Evolutionary conservation across 1,284 basidiomycete genomes (phyloP), one percentile per base, ranked within the genome.

Genomic region (Rhodotorula sp.): DNA sequence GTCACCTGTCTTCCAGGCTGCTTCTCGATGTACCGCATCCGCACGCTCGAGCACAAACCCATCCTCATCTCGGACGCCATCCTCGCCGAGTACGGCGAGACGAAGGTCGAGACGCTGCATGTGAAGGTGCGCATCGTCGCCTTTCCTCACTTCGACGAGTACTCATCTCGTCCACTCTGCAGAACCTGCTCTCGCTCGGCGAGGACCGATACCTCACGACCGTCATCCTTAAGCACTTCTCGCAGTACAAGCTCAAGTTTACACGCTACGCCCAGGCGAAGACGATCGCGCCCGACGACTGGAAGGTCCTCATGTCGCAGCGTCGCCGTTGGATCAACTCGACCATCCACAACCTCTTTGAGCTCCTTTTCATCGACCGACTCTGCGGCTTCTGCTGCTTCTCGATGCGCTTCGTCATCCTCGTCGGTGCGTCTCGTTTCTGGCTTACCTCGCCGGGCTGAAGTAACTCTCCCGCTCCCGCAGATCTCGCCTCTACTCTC

Each of bases 311-410:
- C 73, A 83, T 99, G n/a, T 96, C 93, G 16, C 95, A 99, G 80
- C 88, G 94, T 83, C 90, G 94, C 83, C 89, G 94, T 77, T 99
- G 96, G 96, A 99, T 99, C 83, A 99, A 99, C 83, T 98, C 94
- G 50, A 99, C 95, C 0, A 88, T 99, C 44, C 95, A 99, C 83
- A 99, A 99, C 80, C 83, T 99, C 70, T 91, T 88, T 60, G 95
- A 98, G 80, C 85, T 99, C 50, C 84, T 97, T 71, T 92, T 92
- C 83, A 83, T 97, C 77, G 91, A 94, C 56, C 89, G 94, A 73
- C 88, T 98, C 71, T 77, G 74, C 55, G 75, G 75, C 30, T 77
- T 79, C 73, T 79, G 77, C 68, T 90, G 91, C 83, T 96, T 99
- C 86, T 97, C 93, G 6, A 98, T 99, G 95, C 87, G 95, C 31